Base-by-base conservation (phyloP, 2,329 filamentous ascomycete species). In the Thelonectria rubi region DNA sequence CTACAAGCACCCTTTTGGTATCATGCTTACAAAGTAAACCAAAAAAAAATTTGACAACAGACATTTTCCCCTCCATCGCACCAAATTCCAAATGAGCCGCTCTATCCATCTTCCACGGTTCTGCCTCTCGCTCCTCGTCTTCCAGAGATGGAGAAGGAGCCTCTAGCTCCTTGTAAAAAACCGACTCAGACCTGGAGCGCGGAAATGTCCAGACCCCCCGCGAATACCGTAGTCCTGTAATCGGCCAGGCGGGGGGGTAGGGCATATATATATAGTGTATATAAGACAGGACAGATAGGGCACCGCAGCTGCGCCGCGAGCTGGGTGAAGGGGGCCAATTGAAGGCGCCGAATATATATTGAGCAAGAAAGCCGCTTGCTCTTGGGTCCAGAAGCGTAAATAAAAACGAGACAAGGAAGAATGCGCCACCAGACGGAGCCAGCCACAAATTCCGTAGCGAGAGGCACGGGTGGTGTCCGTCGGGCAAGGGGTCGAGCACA, bases 251-350 rank as follows among this genome's bases (percentile, higher is more conserved):
- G 45, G 42, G 21, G 15, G 3, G 21, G 12, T 17, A 12, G 9
- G 9, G 15, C 3, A 10, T 46, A 52, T 32, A 47, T 39, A 43
- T 21, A 46, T 17, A 24, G 24, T 21, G 43, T 49, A 46, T 40
- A 49, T 43, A 56, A 55, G 32, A 55, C 24, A 46, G 26, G 32
- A 34, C 32, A 34, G 47, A 46, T 45, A 17, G 43, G 30, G 37
- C 32, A 26, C n/a, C 46, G 48, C 43, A 20, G 49, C 34, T 45
- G 42, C 34, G 34, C 39, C 26, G 39, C 18, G 3, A 32, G 21
- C 45, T 48, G 37, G 55, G 34, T 56, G 26, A n/a, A 20, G 59
- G 53, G 49, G n/a, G n/a, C n/a, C n/a, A n/a, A n/a, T n/a, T n/a
- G n/a, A n/a, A n/a, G n/a, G n/a, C n/a, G n/a, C n/a, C n/a, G n/a